Evolutionary conservation across 2,329 filamentous ascomycete genomes (phyloP).

Genomic region (Aspergillus sp.): DNA sequence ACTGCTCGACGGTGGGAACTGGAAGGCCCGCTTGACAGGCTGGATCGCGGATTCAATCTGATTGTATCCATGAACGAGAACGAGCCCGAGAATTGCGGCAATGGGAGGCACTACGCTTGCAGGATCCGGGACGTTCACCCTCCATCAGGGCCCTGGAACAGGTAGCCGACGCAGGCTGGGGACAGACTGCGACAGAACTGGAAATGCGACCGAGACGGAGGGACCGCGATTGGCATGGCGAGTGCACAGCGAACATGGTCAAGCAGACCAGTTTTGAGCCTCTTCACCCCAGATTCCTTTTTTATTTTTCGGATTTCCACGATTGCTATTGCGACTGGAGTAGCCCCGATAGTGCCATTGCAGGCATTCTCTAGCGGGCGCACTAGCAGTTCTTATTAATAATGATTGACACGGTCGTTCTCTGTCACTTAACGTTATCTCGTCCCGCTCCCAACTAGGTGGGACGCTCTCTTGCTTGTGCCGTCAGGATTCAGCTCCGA

Average conservation of each 20-base stretch:
- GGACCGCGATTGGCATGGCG: too few relatives aligned
- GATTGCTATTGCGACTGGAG: not conserved
- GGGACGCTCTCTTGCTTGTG: not conserved
- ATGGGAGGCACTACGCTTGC: too few relatives aligned
- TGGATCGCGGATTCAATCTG: too few relatives aligned
- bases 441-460: not conserved
- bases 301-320: not conserved
- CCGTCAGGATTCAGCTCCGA: not conserved
- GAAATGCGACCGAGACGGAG: too few relatives aligned
- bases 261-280: constrained; percentile 7
- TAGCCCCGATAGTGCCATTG: not conserved
- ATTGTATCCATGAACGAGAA: not conserved
- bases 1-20: not conserved
- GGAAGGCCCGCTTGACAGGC: too few relatives aligned
- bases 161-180: too few relatives aligned
- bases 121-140: too few relatives aligned
- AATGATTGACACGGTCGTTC: not conserved
- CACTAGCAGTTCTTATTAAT: not conserved
- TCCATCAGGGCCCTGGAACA: too few relatives aligned
- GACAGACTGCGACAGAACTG: too few relatives aligned
- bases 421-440: not conserved
- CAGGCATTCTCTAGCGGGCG: not conserved
- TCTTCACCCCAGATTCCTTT: constrained; percentile 10
- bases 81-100: constrained; percentile 7
- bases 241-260: not conserved